Conservation (phyloP, 2,329 filamentous ascomycete genomes). For the Botrytis medusae region DNA sequence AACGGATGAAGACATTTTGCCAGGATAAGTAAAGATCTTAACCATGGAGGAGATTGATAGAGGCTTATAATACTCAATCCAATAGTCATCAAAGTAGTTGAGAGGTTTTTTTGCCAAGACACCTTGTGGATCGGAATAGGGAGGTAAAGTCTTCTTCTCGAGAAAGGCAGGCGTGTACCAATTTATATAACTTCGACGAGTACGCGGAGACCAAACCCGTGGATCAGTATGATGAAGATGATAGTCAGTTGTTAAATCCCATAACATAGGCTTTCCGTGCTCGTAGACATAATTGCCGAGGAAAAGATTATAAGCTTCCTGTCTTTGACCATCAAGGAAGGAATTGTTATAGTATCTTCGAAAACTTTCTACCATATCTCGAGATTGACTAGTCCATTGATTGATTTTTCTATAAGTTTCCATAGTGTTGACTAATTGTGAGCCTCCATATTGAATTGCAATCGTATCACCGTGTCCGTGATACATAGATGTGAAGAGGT, state of each 20-base stretch:
- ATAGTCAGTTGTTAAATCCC: slow-evolving; percentile 94
- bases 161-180: slow-evolving; percentile 83
- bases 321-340: slow-evolving; percentile 93
- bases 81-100: slow-evolving; percentile 83
- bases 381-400: slow-evolving; percentile 95
- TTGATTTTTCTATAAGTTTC: slow-evolving; percentile 99
- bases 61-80: slow-evolving; percentile 95
- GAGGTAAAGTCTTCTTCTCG: slow-evolving; percentile 50
- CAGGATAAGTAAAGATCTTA: slow-evolving; percentile 80
- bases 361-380: slow-evolving; percentile 99
- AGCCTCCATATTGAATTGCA: slow-evolving; percentile 95
- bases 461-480: slow-evolving; percentile 98
- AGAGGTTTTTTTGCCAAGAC: slow-evolving; percentile 32
- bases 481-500: slow-evolving; percentile 97
- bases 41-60: slow-evolving; percentile 82
- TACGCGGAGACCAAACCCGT: slow-evolving; percentile 64
- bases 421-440: slow-evolving; percentile 98
- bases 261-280: slow-evolving; percentile 89
- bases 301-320: slow-evolving; percentile 97
- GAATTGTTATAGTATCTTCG: slow-evolving; percentile 99
- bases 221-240: slow-evolving; percentile 92
- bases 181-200: slow-evolving; percentile 72
- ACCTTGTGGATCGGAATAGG: slow-evolving; percentile 28
- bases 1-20: slow-evolving; percentile 82
- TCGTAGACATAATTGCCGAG: slow-evolving; percentile 91